Base-by-base conservation (phyloP, 805 yeast species). In the Candida vaughaniae region DNA sequence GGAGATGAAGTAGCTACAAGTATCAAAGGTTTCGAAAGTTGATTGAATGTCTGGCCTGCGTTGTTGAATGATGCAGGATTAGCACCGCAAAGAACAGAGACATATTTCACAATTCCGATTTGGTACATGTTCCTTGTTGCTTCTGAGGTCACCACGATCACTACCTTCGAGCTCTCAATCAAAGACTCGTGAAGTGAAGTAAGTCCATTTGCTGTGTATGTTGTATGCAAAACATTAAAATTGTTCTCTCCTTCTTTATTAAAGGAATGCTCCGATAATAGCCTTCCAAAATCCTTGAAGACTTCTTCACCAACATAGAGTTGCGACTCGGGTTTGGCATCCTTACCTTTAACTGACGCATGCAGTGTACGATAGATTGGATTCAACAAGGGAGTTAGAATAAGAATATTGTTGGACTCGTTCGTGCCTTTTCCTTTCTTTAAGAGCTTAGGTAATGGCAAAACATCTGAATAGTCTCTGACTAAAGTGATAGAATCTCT, bases 1-100 rank as follows among this genome's bases (percentile, higher is more conserved):
- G 85, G 85, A 4, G 80, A 73, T 39, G 78, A 73, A 0, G 81
- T 78, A 3, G 83, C 80, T n/a, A 78, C 66, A 3, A 77, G 68
- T 9, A 79, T 64, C 49, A 79, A 58, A 4, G 82, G 83, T 46
- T 76, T 77, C 18, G 63, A 39, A 11, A 64, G 43, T 43, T 64
- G 62, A 16, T 55, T 43, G 22, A 45, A 41, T 5, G 51, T 44
- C 23, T 43, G 40, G 10, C 53, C 36, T 5, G 50, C 40, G 28
- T 45, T 56, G 14, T 44, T 48, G 31, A 58, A 51, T 3, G 56
- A 49, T 23, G 47, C 45, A 3, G 74, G 71, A 28, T 59, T 53
- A 0, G 73, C 75, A 7, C 77, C 75, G 52, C 85, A 78, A 11
- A 78, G 58, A 14, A 75, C 64, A 3, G 77, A 63, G 6, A 78